Base-by-base conservation (phyloP, 352 stramenopile species). In the Plasmopara viticola region DNA sequence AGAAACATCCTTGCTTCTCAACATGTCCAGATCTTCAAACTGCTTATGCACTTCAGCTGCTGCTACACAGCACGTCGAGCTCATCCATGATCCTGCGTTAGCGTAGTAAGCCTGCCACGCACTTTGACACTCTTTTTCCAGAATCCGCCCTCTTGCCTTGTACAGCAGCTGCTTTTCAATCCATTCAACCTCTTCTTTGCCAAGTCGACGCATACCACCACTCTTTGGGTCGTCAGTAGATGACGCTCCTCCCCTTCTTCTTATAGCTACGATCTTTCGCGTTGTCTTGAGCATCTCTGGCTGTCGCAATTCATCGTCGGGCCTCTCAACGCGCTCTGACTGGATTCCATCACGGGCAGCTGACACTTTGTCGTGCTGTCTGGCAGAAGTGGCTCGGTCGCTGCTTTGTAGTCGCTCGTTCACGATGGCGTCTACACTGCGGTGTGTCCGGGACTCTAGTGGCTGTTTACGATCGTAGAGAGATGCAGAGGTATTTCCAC, bases 101-200 rank as follows among this genome's bases (percentile, higher is more conserved):
- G 60, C 51, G 42, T 79, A 85, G 45, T 79, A 87, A 13, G 51
- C 44, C 5, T 68, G 63, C 77, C 74, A 88, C 51, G 68, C 78
- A 18, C 46, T 45, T 13, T 30, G 28, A n/a, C 64, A 78, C 29
- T 89, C 75, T 31, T 75, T 85, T 52, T 89, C 78, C 14, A 89
- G 25, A 17, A 70, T 48, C 1, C 47, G 44, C 7, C 59, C 53
- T 0, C 78, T 66, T 33, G 69, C 53, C 0, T 41, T 63, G 34
- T 82, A 83, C 58, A 78, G 74, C 4, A 70, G 38, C 48, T 87
- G 73, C 53, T 82, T 89, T 51, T 89, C 78, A 15, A 81, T 46
- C 75, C 78, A 87, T 53, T 83, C 72, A 2, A 67, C 48, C 20
- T 86, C 74, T 1, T 63, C 39, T 13, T 67, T 77, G 1, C 60